Evolutionary conservation across 164 flowering plant genomes (phyloP), one percentile per base, ranked within the genome.

Genomic region (Hamamelis virginiana): DNA sequence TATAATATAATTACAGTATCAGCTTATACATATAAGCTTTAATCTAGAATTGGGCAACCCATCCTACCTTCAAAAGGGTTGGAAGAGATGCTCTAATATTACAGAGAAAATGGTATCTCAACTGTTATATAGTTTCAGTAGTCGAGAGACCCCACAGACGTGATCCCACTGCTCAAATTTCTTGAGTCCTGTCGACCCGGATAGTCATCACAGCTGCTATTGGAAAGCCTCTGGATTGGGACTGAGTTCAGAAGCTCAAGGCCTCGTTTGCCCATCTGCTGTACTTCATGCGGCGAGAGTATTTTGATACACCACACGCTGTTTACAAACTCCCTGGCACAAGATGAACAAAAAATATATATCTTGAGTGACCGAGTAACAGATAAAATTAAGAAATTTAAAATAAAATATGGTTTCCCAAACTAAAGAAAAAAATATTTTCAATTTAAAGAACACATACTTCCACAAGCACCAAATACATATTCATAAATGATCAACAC

Each of bases 251-350:
- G 81, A 78, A 89, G 90, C 80, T 83, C 89, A 1, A 80, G 55
- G 8, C 86, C 98, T 62, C 75, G 79, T 72, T 87, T 87, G 12
- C 98, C 94, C 97, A 94, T 88, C 69, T 85, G 85, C 74, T 88
- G 97, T 78, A 90, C 90, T 74, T 94, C 98, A 58, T 86, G 89
- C 1, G 92, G 97, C 10, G 97, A 94, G n/a, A 94, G 92, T 70
- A 94, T 94, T 76, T 92, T 92, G 75, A 94, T 94, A 69, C 89
- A 92, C 93, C 88, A 89, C 23, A 92, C 98, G 63, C 80, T 88
- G 79, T 85, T 91, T 27, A 94, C 97, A 63, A 94, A 94, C 75
- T 94, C 97, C 91, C 98, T 94, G 91, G 14, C 72, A 61, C 3
- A 41, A 51, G 21, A 65, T 56, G 3, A 28, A 43, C 6, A 0